Evolutionary conservation across 139 green algal genomes (phyloP).

Genomic region (Chlorella sorokiniana): DNA sequence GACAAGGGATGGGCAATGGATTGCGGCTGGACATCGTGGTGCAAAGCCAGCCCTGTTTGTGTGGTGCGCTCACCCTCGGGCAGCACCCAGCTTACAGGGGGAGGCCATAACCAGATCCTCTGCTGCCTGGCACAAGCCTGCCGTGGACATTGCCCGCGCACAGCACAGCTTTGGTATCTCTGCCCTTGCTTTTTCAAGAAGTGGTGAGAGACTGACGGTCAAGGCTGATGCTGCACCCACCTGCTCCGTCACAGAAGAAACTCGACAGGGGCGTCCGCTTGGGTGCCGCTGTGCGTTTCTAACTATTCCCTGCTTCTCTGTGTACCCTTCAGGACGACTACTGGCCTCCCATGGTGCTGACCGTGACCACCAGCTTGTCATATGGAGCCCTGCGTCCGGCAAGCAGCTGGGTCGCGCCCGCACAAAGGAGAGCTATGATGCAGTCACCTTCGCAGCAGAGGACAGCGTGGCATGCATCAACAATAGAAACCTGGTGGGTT

Average conservation of each 20-base stretch:
- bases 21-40: not conserved
- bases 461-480: slow-evolving; percentile 4
- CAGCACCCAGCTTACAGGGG: not conserved
- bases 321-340: not conserved
- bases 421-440: slow-evolving; percentile 2
- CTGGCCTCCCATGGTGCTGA: slow-evolving; percentile 16
- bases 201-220: not conserved
- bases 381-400: not conserved
- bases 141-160: not conserved
- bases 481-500: not conserved
- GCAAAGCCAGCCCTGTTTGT: slow-evolving; percentile 7
- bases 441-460: slow-evolving; percentile 5
- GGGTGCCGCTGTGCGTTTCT: not conserved
- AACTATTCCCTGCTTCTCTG: not conserved
- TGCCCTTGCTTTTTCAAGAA: slow-evolving; percentile 7
- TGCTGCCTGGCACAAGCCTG: not conserved
- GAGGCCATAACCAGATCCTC: not conserved
- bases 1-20: not conserved
- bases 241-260: no score
- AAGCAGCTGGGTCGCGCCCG: not conserved
- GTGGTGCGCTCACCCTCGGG: not conserved
- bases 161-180: slow-evolving; percentile 26
- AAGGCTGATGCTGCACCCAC: no score
- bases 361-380: not conserved
- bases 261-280: not conserved